Evolutionary conservation across 371 early-diverging fungal genomes (phyloP).

Genomic region (Saksenaea oblongispora): DNA sequence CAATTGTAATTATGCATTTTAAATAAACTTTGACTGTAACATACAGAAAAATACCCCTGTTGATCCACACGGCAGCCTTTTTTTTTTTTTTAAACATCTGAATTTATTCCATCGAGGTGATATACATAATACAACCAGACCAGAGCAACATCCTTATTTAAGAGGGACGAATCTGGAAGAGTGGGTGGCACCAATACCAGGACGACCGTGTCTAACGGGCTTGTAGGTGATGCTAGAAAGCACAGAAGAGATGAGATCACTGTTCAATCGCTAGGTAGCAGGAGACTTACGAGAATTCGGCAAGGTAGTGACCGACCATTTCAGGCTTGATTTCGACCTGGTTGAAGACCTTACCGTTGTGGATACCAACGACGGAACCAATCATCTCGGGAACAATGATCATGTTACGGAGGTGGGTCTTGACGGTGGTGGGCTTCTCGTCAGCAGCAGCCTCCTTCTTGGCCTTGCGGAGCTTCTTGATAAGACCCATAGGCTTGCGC

Average conservation of each 20-base stretch:
- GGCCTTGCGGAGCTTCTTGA: slow-evolving; percentile 95
- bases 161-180: slow-evolving; percentile 85
- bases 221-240: slow-evolving; percentile 78
- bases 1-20: slow-evolving; percentile 2
- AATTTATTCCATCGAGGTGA: neutral
- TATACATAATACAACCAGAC: neutral
- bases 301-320: slow-evolving; percentile 98
- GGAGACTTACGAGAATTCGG: slow-evolving; percentile 65
- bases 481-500: slow-evolving; percentile 95
- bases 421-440: slow-evolving; percentile 95
- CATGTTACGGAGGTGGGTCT: slow-evolving; percentile 98
- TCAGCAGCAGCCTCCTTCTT: slow-evolving; percentile 85
- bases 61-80: too few species aligned
- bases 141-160: slow-evolving; percentile 49
- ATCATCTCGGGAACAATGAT: slow-evolving; percentile 98
- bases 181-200: slow-evolving; percentile 97
- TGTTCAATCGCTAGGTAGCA: neutral
- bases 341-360: slow-evolving; percentile 99
- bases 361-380: slow-evolving; percentile 92
- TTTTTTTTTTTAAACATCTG: too few species aligned
- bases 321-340: slow-evolving; percentile 99
- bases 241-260: neutral
- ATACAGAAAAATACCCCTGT: neutral
- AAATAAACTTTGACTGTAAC: slow-evolving; percentile 3
- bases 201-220: slow-evolving; percentile 97